Conservation (phyloP, 257 asterid species). For the Knoxia roxburghii region DNA sequence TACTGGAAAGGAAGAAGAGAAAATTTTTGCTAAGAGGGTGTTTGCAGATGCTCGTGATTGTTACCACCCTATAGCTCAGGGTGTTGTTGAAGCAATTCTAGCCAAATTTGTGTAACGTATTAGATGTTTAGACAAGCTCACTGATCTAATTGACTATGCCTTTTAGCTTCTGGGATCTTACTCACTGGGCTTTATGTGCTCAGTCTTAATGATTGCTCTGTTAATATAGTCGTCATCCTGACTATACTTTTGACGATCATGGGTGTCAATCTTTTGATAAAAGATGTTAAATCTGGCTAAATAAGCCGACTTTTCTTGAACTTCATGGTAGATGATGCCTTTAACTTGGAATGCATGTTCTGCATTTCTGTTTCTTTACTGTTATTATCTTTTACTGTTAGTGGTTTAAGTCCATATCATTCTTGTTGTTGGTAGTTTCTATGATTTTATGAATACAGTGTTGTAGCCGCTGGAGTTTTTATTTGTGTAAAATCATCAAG, state of each 20-base stretch:
- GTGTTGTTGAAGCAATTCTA: constrained; percentile 72
- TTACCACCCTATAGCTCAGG: constrained; percentile 94
- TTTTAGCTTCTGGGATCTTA: not conserved
- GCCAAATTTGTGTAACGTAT: constrained; percentile 46
- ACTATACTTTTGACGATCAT: not conserved
- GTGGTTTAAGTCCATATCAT: no score
- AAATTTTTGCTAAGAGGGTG: constrained; percentile 73
- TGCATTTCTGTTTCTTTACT: not conserved
- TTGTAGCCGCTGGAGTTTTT: no score
- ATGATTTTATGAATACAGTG: no score
- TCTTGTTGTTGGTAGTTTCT: not conserved
- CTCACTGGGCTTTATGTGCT: not conserved
- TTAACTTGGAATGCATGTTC: not conserved
- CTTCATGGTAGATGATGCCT: not conserved
- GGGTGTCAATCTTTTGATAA: not conserved
- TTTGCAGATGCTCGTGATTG: constrained; percentile 72
- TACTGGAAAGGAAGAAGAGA: constrained; percentile 72
- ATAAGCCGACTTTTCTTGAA: not conserved
- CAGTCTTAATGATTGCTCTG: not conserved
- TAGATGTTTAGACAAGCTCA: not conserved
- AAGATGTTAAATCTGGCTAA: not conserved
- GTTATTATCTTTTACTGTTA: no score
- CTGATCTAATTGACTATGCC: not conserved
- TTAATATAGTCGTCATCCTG: not conserved
- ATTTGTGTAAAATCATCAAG: not conserved